Evolutionary conservation across 2,329 filamentous ascomycete species (phyloP).

Genomic region (Rhynchosporium secalis): DNA sequence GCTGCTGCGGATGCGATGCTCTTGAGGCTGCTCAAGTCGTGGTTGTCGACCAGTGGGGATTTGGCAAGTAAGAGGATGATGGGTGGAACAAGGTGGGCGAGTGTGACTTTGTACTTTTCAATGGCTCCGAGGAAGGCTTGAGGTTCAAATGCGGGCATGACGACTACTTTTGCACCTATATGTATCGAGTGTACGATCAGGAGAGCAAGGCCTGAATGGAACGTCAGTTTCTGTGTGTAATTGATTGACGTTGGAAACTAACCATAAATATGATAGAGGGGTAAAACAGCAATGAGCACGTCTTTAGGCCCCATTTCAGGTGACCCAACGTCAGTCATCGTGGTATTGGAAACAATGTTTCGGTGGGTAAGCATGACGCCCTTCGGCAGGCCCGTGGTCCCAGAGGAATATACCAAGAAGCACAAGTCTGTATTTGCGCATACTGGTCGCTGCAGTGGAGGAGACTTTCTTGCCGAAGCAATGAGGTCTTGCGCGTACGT

Average conservation of each 20-base stretch:
- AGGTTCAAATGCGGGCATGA: slow-evolving; percentile 77
- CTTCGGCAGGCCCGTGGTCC: slow-evolving; percentile 62
- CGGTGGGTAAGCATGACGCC: slow-evolving; percentile 82
- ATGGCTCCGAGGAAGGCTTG: slow-evolving; percentile 74
- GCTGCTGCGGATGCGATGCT: slow-evolving; percentile 85
- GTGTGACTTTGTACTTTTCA: slow-evolving; percentile 71
- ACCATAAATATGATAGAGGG: slow-evolving; percentile 75
- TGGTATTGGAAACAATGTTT: slow-evolving; percentile 76
- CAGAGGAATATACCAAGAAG: slow-evolving; percentile 69
- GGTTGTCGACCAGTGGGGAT: slow-evolving; percentile 71
- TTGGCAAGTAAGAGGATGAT: slow-evolving; percentile 78
- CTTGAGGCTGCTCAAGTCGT: slow-evolving; percentile 74
- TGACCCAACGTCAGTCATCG: slow-evolving; percentile 55
- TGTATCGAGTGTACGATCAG: slow-evolving; percentile 67
- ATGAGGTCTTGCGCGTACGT: slow-evolving; percentile 18
- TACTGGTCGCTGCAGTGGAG: slow-evolving; percentile 60
- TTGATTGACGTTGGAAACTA: not conserved
- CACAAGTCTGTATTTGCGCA: slow-evolving; percentile 65
- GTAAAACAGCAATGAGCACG: slow-evolving; percentile 65
- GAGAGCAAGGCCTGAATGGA: slow-evolving; percentile 53
- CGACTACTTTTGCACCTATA: slow-evolving; percentile 62
- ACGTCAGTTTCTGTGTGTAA: not conserved
- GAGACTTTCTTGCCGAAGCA: slow-evolving; percentile 42
- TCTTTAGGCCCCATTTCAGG: slow-evolving; percentile 41
- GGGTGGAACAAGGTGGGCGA: slow-evolving; percentile 77